Percentiles rank a stretch among this genome's conserved stretches.
Evolutionary conservation across 371 early-diverging fungal genomes (phyloP).

Genomic region (Mortierella sp.): DNA sequence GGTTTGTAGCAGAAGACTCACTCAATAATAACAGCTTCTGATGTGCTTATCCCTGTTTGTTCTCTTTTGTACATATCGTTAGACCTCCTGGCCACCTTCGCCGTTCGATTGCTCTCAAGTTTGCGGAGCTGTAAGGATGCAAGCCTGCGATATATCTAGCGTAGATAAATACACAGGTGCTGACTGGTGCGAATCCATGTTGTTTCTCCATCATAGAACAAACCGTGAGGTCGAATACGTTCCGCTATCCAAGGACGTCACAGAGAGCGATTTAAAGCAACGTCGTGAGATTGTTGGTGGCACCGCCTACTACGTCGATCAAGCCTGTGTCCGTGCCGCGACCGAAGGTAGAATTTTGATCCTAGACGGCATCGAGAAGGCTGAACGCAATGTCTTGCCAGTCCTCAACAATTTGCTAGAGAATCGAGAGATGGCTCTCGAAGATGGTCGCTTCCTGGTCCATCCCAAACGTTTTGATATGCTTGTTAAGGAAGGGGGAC

Average conservation of each 20-base stretch:
- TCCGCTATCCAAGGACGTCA: slow-evolving; percentile 81
- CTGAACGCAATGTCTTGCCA: slow-evolving; percentile 89
- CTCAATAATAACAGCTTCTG: no score
- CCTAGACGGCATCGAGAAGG: slow-evolving; percentile 87
- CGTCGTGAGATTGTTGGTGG: slow-evolving; percentile 81
- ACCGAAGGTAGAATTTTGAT: slow-evolving; percentile 83
- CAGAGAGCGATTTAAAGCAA: slow-evolving; percentile 87
- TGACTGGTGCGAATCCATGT: not conserved
- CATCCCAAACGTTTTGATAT: slow-evolving; percentile 71
- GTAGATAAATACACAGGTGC: not conserved
- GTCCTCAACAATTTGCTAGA: slow-evolving; percentile 89
- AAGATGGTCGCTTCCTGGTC: slow-evolving; percentile 86
- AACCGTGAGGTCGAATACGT: slow-evolving; percentile 82
- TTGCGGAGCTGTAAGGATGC: slow-evolving; percentile 75
- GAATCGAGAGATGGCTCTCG: slow-evolving; percentile 89
- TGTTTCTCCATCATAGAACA: slow-evolving; percentile 33
- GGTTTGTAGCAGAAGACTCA: no score
- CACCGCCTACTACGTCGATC: slow-evolving; percentile 82
- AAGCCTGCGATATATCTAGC: not conserved
- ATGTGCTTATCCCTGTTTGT: no score
- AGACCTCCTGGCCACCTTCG: slow-evolving; percentile 80
- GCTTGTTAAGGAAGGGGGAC: slow-evolving; percentile 59
- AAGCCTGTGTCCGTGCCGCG: slow-evolving; percentile 86
- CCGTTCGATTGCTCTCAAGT: slow-evolving; percentile 77
- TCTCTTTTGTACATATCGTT: not conserved